These are phyloP conservation scores for Fusarium palustre DNA, from an alignment of 2,329 filamentous ascomycete species.

Conservation along the genomic window DNA sequence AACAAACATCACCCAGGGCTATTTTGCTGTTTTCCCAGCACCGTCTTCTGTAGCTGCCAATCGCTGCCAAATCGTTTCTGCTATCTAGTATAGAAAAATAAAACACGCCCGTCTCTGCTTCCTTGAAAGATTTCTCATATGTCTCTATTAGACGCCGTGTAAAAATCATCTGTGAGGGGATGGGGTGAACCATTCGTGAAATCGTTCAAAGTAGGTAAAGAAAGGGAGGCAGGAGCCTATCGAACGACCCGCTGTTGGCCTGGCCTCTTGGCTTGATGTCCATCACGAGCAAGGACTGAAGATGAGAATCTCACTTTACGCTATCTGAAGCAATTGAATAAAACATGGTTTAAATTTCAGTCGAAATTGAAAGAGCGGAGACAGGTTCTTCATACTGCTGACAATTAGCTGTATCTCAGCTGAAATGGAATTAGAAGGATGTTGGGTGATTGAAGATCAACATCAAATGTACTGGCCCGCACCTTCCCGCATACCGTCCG, in stretches of 20 bases:
- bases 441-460: constrained; percentile 9
- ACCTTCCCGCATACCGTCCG: constrained; percentile 32
- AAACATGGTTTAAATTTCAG: constrained; percentile 1
- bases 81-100: neutral
- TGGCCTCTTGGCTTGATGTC: constrained; percentile 12
- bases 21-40: neutral
- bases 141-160: neutral
- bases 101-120: neutral
- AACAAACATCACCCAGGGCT: constrained; percentile 25
- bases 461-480: constrained; percentile 6
- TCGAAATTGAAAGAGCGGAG: constrained; percentile 5
- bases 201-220: neutral
- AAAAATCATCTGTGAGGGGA: neutral
- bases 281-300: constrained; percentile 1
- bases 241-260: constrained; percentile 3
- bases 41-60: neutral
- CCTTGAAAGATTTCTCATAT: neutral
- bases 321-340: constrained; percentile 8
- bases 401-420: constrained; percentile 1
- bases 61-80: neutral
- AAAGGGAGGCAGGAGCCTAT: constrained; percentile 12
- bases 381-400: constrained; percentile 16
- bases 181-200: constrained; percentile 4
- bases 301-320: neutral
- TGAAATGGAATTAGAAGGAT: constrained; percentile 1